Evolutionary conservation across 345 rosid genomes (phyloP).

Genomic region (Gossypium arboreum): DNA sequence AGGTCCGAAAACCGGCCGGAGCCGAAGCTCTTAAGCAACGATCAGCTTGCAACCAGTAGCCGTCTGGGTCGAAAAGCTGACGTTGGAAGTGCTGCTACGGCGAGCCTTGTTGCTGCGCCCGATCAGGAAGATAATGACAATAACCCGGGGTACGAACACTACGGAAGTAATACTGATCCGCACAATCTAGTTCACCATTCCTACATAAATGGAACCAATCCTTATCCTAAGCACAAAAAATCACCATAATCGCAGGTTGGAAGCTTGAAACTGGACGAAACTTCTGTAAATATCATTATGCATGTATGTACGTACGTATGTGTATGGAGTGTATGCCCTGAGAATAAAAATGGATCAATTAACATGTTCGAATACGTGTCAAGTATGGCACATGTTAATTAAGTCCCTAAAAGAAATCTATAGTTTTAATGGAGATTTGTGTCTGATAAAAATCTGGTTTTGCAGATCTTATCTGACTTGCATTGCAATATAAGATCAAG

Average conservation of each 20-base stretch:
- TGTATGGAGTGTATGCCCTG: background rate
- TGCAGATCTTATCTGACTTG: background rate
- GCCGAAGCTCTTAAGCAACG: background rate
- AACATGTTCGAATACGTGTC: background rate
- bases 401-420: background rate
- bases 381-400: background rate
- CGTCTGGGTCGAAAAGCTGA: slow-evolving; percentile 3
- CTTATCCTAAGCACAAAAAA: background rate
- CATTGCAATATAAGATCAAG: background rate
- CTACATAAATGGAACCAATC: background rate
- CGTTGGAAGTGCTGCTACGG: background rate
- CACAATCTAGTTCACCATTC: background rate
- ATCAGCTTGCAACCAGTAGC: background rate
- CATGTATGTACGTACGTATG: background rate
- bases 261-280: background rate
- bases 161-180: background rate
- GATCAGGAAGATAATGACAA: background rate
- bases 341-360: slow-evolving; percentile 2
- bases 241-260: background rate
- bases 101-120: background rate
- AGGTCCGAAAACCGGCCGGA: background rate
- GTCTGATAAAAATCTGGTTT: background rate
- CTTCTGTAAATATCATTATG: background rate
- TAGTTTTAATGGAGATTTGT: background rate
- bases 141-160: background rate